These are phyloP conservation scores for Apiotrichum akiyoshidainum DNA, from an alignment of 1,284 basidiomycete genomes.

Conservation along the genomic window DNA sequence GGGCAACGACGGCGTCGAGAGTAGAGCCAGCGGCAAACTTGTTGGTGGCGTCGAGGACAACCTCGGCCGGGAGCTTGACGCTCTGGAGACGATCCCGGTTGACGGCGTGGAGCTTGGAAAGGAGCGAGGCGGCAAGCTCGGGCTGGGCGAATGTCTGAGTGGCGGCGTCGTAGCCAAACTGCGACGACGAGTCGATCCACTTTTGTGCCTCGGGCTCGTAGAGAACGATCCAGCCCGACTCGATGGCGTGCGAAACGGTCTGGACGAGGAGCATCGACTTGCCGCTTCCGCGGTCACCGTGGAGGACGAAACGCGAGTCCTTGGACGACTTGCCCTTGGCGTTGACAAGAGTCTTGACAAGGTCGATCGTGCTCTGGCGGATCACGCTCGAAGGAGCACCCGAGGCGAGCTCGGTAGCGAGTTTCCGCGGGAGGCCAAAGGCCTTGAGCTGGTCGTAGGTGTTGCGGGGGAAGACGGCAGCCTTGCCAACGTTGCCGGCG, in stretches of 20 bases:
- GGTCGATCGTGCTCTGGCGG: slow-evolving; percentile 42
- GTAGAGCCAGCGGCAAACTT: slow-evolving; percentile 56
- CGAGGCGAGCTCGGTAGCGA: slow-evolving; percentile 39
- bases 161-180: slow-evolving; percentile 69
- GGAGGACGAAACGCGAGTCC: slow-evolving; percentile 10
- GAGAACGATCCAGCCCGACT: slow-evolving; percentile 75
- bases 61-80: slow-evolving; percentile 25
- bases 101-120: slow-evolving; percentile 42
- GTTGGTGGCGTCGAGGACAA: slow-evolving; percentile 50
- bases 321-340: slow-evolving; percentile 18
- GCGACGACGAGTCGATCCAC: slow-evolving; percentile 73
- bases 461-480: slow-evolving; percentile 31
- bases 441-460: slow-evolving; percentile 33
- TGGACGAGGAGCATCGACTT: slow-evolving; percentile 83
- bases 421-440: slow-evolving; percentile 40
- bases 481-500: slow-evolving; percentile 32
- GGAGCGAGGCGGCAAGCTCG: slow-evolving; percentile 43
- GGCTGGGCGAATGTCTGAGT: slow-evolving; percentile 79
- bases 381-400: slow-evolving; percentile 39
- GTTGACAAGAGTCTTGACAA: slow-evolving; percentile 32
- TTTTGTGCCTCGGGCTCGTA: slow-evolving; percentile 76
- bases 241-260: slow-evolving; percentile 67
- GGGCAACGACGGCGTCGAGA: slow-evolving; percentile 61
- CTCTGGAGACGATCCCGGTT: slow-evolving; percentile 45
- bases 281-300: slow-evolving; percentile 73